phyloP scores from a whole-genome alignment of 352 stramenopile species.

The Globisporangium recalcitrans region DNA sequence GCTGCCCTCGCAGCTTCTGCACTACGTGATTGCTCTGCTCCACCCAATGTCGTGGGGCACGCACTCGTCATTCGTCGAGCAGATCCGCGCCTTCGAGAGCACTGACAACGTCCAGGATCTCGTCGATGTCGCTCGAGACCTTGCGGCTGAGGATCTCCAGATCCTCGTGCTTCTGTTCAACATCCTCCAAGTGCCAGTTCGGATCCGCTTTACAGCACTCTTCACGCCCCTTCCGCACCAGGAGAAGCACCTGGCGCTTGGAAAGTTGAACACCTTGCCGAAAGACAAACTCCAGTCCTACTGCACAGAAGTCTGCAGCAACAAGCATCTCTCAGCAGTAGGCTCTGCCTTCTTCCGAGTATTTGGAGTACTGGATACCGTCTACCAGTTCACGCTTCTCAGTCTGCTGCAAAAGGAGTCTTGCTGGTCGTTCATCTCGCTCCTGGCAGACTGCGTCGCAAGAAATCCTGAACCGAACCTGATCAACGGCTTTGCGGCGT shows the following conservation, averaged over 20 bases:
- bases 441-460: conserved; percentile 23
- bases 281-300: conserved; percentile 37
- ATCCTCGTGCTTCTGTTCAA: conserved; percentile 41
- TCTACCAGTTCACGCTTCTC: conserved; percentile 39
- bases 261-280: conserved; percentile 32
- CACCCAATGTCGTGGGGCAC: conserved; percentile 46
- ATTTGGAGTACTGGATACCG: conserved; percentile 32
- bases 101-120: conserved; percentile 30
- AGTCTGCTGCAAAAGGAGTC: conserved; percentile 26
- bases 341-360: conserved; percentile 38
- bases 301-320: conserved; percentile 29
- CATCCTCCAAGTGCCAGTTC: conserved; percentile 28
- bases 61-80: conserved; percentile 52
- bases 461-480: conserved; percentile 1
- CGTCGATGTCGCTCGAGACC: conserved; percentile 27
- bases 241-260: conserved; percentile 24
- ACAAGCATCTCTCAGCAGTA: conserved; percentile 13
- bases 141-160: conserved; percentile 33
- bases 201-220: conserved; percentile 28
- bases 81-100: conserved; percentile 46
- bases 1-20: conserved; percentile 32
- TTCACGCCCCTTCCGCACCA: conserved; percentile 25
- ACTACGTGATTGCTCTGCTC: conserved; percentile 40
- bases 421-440: conserved; percentile 49
- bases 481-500: conserved; percentile 45